Evolutionary conservation across 805 yeast species (phyloP), one percentile per base, ranked within the genome.

Genomic region (Jamesozyma spencerorum): DNA sequence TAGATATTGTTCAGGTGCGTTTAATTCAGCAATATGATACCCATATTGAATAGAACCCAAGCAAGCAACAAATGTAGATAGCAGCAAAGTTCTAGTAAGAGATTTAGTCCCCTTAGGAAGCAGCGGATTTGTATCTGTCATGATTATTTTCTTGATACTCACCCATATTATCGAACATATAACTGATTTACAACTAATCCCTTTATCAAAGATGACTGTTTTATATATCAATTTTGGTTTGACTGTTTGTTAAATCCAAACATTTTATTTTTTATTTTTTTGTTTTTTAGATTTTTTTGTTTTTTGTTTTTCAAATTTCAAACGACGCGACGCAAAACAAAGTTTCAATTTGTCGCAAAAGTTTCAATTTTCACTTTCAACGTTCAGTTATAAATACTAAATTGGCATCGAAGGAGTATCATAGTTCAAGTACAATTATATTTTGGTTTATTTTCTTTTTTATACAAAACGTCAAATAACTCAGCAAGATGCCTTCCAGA

Each of bases 401-500:
- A 31, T 15, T 4, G 10, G 33, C 18, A 31, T 17, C 15, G 31
- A 28, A 28, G 31, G 18, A 4, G 6, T 13, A 29, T 10, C 8
- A 29, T 17, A 3, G 5, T 17, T n/a, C 18, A 10, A 10, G 10
- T 8, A 8, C n/a, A 7, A 14, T 30, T 30, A 4, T 17, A 14
- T 5, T 30, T 15, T 30, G 5, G 5, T 14, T 30, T 17, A 30
- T n/a, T 14, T n/a, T n/a, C 12, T 18, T 14, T 15, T 5, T 17
- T 13, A 32, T 12, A 32, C n/a, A n/a, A 5, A 19, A 2, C 27
- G 26, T 28, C 32, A 28, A 24, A 7, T 27, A 39, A 42, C 38
- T 31, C 18, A 41, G 34, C 49, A 72, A 69, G 70, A 88, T 88
- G 97, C 97, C 97, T 72, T 85, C 97, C 81, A 87, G 97, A 85